Conservation (phyloP, 176 grass and related monocot species). For the Avena sativa region DNA sequence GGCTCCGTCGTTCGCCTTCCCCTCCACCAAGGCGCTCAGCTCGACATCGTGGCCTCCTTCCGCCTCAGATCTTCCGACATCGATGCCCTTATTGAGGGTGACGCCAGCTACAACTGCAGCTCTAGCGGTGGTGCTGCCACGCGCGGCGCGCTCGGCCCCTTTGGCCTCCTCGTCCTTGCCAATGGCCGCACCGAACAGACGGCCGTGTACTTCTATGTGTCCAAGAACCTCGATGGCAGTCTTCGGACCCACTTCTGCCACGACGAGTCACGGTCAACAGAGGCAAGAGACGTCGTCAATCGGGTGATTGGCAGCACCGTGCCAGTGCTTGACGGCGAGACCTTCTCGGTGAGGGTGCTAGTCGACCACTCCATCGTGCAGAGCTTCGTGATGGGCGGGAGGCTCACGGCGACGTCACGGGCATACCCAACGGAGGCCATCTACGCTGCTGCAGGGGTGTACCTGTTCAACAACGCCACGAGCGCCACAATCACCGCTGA, state of each 20-base stretch:
- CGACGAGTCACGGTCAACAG: constrained; percentile 57
- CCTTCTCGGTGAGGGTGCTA: constrained; percentile 52
- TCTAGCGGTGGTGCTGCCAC: constrained; percentile 44
- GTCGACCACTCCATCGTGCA: constrained; percentile 75
- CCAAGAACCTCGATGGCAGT: constrained; percentile 40
- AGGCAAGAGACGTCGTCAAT: constrained; percentile 57
- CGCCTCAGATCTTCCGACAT: constrained; percentile 33
- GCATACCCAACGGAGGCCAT: constrained; percentile 66
- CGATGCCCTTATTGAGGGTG: constrained; percentile 3
- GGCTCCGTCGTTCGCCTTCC: constrained; percentile 41
- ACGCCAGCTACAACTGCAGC: constrained; percentile 54
- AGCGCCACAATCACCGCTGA: constrained; percentile 33
- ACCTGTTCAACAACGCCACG: constrained; percentile 73
- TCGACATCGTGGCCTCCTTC: constrained; percentile 62
- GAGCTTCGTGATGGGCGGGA: constrained; percentile 61
- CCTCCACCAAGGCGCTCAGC: constrained; percentile 39
- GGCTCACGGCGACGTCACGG: constrained; percentile 60
- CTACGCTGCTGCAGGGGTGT: constrained; percentile 45
- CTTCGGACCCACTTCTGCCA: constrained; percentile 64
- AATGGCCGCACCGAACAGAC: constrained; percentile 48
- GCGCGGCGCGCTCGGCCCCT: constrained; percentile 57
- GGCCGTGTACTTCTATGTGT: constrained; percentile 63
- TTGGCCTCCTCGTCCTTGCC: constrained; percentile 60
- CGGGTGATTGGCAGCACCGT: constrained; percentile 57
- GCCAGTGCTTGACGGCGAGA: constrained; percentile 54